Evolutionary conservation across 2,329 filamentous ascomycete genomes (phyloP).

Genomic region (Diplocarpon rosae): DNA sequence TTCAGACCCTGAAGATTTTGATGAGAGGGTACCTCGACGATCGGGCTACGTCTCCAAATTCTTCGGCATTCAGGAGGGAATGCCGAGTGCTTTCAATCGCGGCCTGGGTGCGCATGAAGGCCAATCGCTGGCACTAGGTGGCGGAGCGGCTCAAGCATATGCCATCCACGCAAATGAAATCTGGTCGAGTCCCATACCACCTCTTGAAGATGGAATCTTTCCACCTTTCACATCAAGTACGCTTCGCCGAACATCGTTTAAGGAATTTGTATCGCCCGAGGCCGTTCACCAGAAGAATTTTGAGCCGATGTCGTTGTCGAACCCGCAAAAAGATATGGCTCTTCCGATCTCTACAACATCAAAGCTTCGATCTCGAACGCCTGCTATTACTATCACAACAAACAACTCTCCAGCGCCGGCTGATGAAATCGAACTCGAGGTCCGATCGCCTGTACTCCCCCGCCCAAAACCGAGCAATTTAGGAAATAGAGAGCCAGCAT

Average conservation of each 20-base stretch:
- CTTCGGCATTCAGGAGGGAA: slow-evolving; percentile 7
- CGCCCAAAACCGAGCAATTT: background rate
- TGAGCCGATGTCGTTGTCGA: background rate
- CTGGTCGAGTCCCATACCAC: slow-evolving; percentile 14
- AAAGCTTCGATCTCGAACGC: background rate
- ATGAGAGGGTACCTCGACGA: slow-evolving; percentile 2
- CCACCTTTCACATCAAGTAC: background rate
- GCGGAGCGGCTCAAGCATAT: slow-evolving; percentile 14
- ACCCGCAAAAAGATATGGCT: background rate
- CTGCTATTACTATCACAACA: background rate
- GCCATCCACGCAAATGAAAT: slow-evolving; percentile 10
- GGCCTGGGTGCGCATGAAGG: background rate
- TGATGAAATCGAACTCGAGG: background rate
- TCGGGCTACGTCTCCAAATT: slow-evolving; percentile 11
- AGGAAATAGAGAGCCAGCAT: slow-evolving; percentile 10
- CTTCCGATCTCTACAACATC: background rate
- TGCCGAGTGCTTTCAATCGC: background rate
- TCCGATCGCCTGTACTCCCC: background rate
- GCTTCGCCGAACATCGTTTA: background rate
- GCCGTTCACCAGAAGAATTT: background rate
- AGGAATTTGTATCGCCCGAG: background rate
- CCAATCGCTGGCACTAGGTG: slow-evolving; percentile 7
- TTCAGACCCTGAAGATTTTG: slow-evolving; percentile 1
- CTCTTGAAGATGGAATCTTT: slow-evolving; percentile 1
- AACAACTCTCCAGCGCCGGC: background rate